Base-by-base conservation (phyloP, 148 eudicot genomes). In the Rhododendron ovatum region DNA sequence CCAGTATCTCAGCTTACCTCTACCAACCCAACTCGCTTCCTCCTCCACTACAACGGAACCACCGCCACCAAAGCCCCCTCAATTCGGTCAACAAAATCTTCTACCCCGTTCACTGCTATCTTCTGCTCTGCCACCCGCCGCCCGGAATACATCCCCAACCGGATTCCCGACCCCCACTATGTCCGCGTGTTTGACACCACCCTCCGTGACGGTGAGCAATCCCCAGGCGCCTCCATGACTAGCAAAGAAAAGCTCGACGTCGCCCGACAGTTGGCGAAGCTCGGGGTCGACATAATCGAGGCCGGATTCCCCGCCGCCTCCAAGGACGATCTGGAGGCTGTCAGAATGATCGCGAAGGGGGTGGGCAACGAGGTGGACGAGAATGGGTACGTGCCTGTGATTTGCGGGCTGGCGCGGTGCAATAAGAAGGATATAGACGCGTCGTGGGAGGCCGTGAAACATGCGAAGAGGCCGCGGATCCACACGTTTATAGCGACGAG, bases 151-250 rank as follows among this genome's bases (percentile, higher is more conserved):
- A 83, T 83, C 85, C 99, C 99, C 5, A 57, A 88, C 86, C 91
- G 78, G 55, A 94, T 97, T 22, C 37, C 98, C 43, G 96, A 97
- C 91, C 94, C 96, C 0, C 84, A 88, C 48, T 97, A 97, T 48
- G 89, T 95, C 51, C 93, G 98, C 5, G 84, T 97, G 18, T 95
- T 97, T 89, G 99, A 97, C 90, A 95, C 99, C 67, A 95, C 98
- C n/a, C 92, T 95, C 41, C 93, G 98, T 1, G 99, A 94, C 63
- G 98, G 98, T 63, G 99, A 98, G 85, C 99, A 98, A 85, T 95
- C 99, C 24, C 98, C 98, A 0, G 99, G 99, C 1, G 99, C 99
- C 73, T 88, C 98, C 41, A 94, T 95, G 98, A 95, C 95, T 28
- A 92, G 97, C 11, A 90, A 91, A 39, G 94, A 95, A 84, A 98